These are phyloP conservation scores for Tuber brumale DNA, from an alignment of 495 filamentous ascomycete genomes.

Conservation along the genomic window DNA sequence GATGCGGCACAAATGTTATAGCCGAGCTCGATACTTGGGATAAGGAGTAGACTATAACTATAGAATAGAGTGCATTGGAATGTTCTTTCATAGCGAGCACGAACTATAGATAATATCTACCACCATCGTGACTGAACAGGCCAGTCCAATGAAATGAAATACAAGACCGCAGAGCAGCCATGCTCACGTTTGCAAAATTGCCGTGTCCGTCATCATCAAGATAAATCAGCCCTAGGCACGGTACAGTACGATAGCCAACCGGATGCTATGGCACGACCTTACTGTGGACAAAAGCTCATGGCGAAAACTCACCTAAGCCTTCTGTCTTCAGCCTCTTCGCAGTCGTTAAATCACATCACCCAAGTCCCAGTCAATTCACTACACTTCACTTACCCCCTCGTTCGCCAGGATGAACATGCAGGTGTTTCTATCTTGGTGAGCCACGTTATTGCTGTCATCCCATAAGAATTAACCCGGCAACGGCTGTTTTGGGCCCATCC, in stretches of 20 bases:
- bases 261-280: background rate
- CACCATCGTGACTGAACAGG: background rate
- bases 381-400: background rate
- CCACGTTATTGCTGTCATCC: constrained; percentile 32
- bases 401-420: constrained; percentile 15
- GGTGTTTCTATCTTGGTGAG: constrained; percentile 35
- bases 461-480: constrained; percentile 33
- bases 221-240: background rate
- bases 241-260: background rate
- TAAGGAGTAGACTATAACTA: background rate
- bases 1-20: background rate
- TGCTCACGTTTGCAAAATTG: background rate
- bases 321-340: background rate
- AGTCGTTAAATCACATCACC: background rate
- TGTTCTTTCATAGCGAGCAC: background rate
- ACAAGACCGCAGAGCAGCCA: background rate
- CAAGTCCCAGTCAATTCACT: background rate
- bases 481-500: constrained; percentile 18
- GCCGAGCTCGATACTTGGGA: background rate
- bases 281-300: background rate
- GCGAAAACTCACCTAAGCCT: background rate
- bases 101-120: background rate
- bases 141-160: background rate
- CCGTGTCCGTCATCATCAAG: background rate
- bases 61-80: background rate